phyloP scores from a whole-genome alignment of 331 rosid genomes.

The Spiraea crenata region DNA sequence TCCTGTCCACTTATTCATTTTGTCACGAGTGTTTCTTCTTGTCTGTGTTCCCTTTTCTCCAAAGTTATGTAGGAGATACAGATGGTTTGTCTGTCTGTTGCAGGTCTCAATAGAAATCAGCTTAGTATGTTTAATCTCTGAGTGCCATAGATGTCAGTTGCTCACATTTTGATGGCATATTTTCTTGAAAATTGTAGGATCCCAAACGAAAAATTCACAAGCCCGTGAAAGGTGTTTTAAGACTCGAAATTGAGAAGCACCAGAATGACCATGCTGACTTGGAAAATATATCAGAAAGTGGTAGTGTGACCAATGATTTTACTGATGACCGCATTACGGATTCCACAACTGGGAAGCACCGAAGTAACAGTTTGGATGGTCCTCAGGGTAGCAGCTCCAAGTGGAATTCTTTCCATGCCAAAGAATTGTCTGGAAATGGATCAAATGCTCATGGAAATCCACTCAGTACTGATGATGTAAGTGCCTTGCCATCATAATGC shows the following conservation, averaged over 20 bases:
- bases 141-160: background rate
- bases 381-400: conserved; percentile 71
- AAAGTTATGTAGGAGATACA: background rate
- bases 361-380: conserved; percentile 71
- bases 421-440: conserved; percentile 68
- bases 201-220: conserved; percentile 93
- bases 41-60: background rate
- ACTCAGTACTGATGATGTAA: conserved; percentile 69
- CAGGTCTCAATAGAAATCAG: background rate
- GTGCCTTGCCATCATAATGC: conserved; percentile 24
- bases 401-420: conserved; percentile 58
- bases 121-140: background rate
- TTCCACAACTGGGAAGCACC: conserved; percentile 60
- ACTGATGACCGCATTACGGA: conserved; percentile 67
- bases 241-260: conserved; percentile 93
- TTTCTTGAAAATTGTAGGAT: conserved; percentile 54
- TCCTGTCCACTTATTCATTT: background rate
- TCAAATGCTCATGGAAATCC: conserved; percentile 54
- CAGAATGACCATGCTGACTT: conserved; percentile 71
- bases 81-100: background rate
- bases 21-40: background rate
- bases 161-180: background rate
- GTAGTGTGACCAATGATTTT: conserved; percentile 78
- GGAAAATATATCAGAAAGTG: conserved; percentile 87
- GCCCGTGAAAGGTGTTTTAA: conserved; percentile 91